phyloP scores from a whole-genome alignment of 1,139 yeast species.

The Debaryomyces coudertii region DNA sequence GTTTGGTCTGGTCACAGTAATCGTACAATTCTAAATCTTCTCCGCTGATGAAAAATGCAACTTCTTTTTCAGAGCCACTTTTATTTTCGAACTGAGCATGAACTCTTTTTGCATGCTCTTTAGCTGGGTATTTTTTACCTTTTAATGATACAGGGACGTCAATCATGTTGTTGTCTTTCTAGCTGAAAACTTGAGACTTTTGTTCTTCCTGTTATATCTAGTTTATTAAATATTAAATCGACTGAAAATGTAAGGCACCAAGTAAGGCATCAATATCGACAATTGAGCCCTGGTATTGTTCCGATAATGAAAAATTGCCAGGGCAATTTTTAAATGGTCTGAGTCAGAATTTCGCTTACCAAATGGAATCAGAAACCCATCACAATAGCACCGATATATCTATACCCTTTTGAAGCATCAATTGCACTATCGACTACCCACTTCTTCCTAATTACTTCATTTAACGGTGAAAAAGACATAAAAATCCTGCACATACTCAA shows the following conservation, averaged over 20 bases:
- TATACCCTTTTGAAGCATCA: neutral
- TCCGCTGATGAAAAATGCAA: slow-evolving; percentile 65
- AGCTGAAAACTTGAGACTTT: neutral
- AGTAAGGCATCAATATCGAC: neutral
- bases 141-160: slow-evolving; percentile 19
- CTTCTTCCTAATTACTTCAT: neutral
- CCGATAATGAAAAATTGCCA: neutral
- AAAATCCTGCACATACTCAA: slow-evolving; percentile 3
- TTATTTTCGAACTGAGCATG: slow-evolving; percentile 42
- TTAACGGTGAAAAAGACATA: neutral
- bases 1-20: slow-evolving; percentile 78
- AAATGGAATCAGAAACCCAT: neutral
- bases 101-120: slow-evolving; percentile 62
- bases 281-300: neutral
- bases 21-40: slow-evolving; percentile 63
- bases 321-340: neutral
- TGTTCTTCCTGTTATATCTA: neutral
- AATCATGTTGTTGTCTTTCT: slow-evolving; percentile 5
- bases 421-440: neutral
- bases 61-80: slow-evolving; percentile 16
- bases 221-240: neutral
- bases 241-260: slow-evolving; percentile 4
- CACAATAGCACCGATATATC: neutral
- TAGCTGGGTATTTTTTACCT: slow-evolving; percentile 70
- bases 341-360: neutral